These are phyloP conservation scores for Aristolochia fimbriata DNA, from an alignment of 164 flowering plant genomes.

Conservation along the genomic window DNA sequence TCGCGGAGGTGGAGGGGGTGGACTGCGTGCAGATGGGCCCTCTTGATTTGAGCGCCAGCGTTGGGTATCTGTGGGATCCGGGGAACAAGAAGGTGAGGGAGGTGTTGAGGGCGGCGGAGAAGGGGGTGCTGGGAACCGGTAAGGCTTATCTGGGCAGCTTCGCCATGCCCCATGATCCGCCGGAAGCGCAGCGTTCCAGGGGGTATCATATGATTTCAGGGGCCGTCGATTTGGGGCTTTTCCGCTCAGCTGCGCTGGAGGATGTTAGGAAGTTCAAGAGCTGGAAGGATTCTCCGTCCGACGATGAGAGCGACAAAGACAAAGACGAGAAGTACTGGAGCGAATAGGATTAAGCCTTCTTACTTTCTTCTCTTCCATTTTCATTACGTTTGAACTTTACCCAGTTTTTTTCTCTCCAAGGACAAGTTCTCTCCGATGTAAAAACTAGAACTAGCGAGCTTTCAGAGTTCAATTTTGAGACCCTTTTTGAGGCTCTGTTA, in stretches of 20 bases:
- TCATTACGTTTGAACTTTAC: not conserved
- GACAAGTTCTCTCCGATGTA: no score
- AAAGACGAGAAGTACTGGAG: constrained; percentile 62
- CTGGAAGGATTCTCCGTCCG: constrained; percentile 19
- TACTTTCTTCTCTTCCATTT: not conserved
- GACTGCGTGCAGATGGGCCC: constrained; percentile 95
- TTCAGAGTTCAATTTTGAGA: no score
- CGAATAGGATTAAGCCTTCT: constrained; percentile 19
- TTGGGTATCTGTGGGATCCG: constrained; percentile 91
- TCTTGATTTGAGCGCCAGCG: constrained; percentile 73
- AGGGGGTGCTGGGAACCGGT: constrained; percentile 34
- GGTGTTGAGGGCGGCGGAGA: constrained; percentile 57
- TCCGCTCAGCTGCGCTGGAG: constrained; percentile 55
- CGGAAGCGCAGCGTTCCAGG: constrained; percentile 33
- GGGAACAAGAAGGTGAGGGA: constrained; percentile 76
- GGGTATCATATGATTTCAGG: constrained; percentile 87
- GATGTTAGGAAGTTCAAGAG: constrained; percentile 63
- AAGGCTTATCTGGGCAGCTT: constrained; percentile 37
- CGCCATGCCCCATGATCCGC: constrained; percentile 63
- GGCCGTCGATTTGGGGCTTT: constrained; percentile 65
- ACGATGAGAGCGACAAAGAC: constrained; percentile 20
- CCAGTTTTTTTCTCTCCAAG: not conserved
- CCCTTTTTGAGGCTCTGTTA: no score
- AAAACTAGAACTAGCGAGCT: no score
- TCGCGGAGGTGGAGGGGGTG: constrained; percentile 83